Evolutionary conservation across 176 grass and related monocot species (phyloP).

Genomic region (Puccinellia tenuiflora): DNA sequence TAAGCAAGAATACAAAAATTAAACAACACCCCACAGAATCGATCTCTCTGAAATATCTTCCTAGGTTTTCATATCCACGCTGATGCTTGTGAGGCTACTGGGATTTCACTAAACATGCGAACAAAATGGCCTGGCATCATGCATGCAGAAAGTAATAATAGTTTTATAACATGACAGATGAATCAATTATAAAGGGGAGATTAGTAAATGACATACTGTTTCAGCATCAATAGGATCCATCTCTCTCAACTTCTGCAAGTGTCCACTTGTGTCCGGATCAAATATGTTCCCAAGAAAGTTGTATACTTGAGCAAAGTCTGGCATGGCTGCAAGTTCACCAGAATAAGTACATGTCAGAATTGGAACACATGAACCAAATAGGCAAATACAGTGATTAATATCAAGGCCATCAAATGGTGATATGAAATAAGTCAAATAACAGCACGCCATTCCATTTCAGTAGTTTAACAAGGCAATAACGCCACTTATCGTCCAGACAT

Average conservation of each 20-base stretch:
- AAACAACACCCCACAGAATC: not conserved
- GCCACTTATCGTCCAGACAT: not conserved
- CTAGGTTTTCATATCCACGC: not conserved
- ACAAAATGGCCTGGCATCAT: not conserved
- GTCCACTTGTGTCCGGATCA: constrained; percentile 69
- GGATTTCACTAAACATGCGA: not conserved
- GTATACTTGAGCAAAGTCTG: constrained; percentile 49
- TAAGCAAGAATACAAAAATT: not conserved
- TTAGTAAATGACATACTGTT: constrained; percentile 52
- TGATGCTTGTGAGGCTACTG: not conserved
- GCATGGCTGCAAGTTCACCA: constrained; percentile 12
- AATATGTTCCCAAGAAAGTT: constrained; percentile 83
- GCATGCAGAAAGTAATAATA: not conserved
- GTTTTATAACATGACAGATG: not conserved
- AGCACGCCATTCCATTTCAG: not conserved
- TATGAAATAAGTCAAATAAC: not conserved
- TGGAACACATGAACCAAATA: not conserved
- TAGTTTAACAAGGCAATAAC: not conserved
- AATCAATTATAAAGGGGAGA: not conserved
- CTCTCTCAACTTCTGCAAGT: constrained; percentile 65
- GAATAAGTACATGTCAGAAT: not conserved
- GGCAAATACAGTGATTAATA: not conserved
- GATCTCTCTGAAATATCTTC: not conserved
- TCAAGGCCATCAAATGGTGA: not conserved
- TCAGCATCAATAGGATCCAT: constrained; percentile 92